Conservation (phyloP, 2,329 filamentous ascomycete species). For the Aurifilum marmelostoma region DNA sequence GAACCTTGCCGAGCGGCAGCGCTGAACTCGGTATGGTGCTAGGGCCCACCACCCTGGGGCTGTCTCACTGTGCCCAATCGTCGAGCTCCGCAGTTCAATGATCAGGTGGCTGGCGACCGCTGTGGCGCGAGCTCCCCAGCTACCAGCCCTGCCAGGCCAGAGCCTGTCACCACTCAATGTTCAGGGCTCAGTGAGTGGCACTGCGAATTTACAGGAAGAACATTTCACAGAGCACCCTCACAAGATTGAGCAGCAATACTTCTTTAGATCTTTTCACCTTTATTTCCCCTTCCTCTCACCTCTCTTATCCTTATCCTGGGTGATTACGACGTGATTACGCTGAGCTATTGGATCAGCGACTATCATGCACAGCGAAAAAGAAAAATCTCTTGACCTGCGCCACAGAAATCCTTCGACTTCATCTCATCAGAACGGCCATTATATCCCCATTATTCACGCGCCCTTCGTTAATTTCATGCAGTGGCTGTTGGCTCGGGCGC, state of each 20-base stretch:
- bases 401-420: constrained; percentile 52
- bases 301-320: background rate
- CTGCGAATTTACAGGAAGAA: background rate
- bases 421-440: constrained; percentile 48
- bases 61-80: constrained; percentile 9
- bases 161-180: constrained; percentile 39
- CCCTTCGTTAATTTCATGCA: background rate
- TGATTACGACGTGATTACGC: background rate
- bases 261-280: background rate
- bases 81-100: constrained; percentile 1
- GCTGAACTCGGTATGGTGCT: background rate
- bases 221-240: background rate
- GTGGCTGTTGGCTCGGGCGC: constrained; percentile 46
- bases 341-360: background rate
- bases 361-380: background rate
- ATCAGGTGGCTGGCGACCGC: constrained; percentile 7
- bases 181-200: background rate
- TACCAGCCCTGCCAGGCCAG: constrained; percentile 33
- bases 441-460: constrained; percentile 49
- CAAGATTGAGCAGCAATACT: background rate
- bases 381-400: background rate
- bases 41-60: background rate
- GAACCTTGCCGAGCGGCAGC: constrained; percentile 6
- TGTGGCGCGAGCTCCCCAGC: constrained; percentile 13
- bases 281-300: background rate